A percentile compares a stretch with the other conserved stretches of the same genome.
Conservation (phyloP, 768 basidiomycete species). For the Hortiboletus flavorubellus region DNA sequence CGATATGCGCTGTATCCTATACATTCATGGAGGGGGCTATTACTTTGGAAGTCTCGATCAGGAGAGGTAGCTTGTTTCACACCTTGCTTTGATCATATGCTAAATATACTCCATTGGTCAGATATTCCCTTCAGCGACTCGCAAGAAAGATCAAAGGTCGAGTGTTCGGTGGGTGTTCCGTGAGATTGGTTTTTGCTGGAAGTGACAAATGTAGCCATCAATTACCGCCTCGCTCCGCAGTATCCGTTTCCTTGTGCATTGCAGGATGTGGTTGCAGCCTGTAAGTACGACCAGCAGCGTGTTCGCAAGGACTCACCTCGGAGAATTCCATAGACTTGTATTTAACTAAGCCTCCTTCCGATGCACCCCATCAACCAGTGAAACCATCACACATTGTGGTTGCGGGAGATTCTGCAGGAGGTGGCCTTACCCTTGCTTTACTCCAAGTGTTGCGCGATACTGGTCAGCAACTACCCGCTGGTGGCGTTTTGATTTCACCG, state of each 20-base stretch:
- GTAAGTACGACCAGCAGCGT: slow-evolving; percentile 38
- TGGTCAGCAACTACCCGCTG: slow-evolving; percentile 79
- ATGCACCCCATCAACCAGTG: slow-evolving; percentile 72
- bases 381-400: slow-evolving; percentile 80
- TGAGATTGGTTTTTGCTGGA: neutral
- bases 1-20: slow-evolving; percentile 80
- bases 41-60: slow-evolving; percentile 82
- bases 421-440: slow-evolving; percentile 78
- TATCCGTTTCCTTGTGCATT: slow-evolving; percentile 94
- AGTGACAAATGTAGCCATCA: slow-evolving; percentile 50
- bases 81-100: slow-evolving; percentile 1
- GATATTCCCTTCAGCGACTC: slow-evolving; percentile 74
- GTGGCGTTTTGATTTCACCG: slow-evolving; percentile 86
- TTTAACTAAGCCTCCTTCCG: slow-evolving; percentile 83
- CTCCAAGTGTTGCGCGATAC: slow-evolving; percentile 86
- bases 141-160: slow-evolving; percentile 93
- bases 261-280: slow-evolving; percentile 87
- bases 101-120: slow-evolving; percentile 22
- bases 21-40: slow-evolving; percentile 80
- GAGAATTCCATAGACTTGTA: slow-evolving; percentile 60
- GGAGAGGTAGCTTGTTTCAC: slow-evolving; percentile 46
- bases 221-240: slow-evolving; percentile 89
- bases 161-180: slow-evolving; percentile 58
- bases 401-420: slow-evolving; percentile 92
- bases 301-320: neutral